Evolutionary conservation across 2,329 filamentous ascomycete species (phyloP).

Genomic region (Fusarium virguliforme): DNA sequence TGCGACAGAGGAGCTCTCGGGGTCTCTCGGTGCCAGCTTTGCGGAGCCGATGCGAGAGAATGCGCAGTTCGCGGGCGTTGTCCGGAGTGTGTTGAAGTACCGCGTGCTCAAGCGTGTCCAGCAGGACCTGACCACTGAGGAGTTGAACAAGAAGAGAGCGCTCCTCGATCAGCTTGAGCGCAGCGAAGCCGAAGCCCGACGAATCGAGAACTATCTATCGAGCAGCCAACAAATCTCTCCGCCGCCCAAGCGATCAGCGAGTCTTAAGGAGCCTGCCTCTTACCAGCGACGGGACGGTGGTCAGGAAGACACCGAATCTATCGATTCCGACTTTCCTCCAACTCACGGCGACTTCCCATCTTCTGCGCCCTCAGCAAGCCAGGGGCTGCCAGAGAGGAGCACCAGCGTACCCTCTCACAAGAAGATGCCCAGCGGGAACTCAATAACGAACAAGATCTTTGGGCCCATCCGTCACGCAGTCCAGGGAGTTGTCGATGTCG

Average conservation of each 20-base stretch:
- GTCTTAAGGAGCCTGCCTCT: slow-evolving; percentile 66
- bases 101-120: slow-evolving; percentile 94
- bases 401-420: slow-evolving; percentile 71
- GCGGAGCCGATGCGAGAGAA: slow-evolving; percentile 98
- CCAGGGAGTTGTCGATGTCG: slow-evolving; percentile 95
- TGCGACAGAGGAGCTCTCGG: slow-evolving; percentile 91
- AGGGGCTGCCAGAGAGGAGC: slow-evolving; percentile 76
- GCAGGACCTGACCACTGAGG: slow-evolving; percentile 96
- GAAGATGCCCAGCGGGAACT: slow-evolving; percentile 88
- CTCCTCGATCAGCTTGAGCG: slow-evolving; percentile 91
- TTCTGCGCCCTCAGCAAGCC: slow-evolving; percentile 79
- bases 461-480: slow-evolving; percentile 95
- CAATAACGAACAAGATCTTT: slow-evolving; percentile 94
- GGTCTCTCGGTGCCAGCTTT: slow-evolving; percentile 91
- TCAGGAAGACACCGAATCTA: slow-evolving; percentile 86
- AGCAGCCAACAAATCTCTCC: slow-evolving; percentile 76
- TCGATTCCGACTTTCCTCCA: slow-evolving; percentile 96
- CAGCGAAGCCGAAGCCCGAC: slow-evolving; percentile 91
- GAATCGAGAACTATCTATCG: slow-evolving; percentile 93
- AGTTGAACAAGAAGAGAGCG: slow-evolving; percentile 87
- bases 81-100: slow-evolving; percentile 89
- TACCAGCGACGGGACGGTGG: slow-evolving; percentile 70
- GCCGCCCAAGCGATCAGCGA: slow-evolving; percentile 77
- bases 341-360: slow-evolving; percentile 81
- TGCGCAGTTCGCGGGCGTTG: slow-evolving; percentile 96